Evolutionary conservation across 306 rosid species (phyloP).

Genomic region (Arachis hypogaea): DNA sequence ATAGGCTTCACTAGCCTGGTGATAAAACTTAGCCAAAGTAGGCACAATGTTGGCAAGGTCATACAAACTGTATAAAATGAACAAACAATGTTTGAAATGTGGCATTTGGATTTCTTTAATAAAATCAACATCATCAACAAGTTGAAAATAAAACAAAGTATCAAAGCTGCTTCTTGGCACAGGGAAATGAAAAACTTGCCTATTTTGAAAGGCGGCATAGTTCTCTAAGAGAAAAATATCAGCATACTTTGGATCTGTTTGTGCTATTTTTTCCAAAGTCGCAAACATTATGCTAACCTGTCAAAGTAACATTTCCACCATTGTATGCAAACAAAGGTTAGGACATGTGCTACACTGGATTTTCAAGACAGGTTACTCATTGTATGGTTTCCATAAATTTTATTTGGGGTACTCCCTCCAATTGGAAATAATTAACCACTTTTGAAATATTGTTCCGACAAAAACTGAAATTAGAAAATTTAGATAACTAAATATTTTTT

Average conservation of each 20-base stretch:
- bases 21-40: slow-evolving; percentile 95
- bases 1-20: slow-evolving; percentile 98
- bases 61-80: slow-evolving; percentile 68
- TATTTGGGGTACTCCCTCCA: too few species aligned
- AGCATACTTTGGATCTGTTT: slow-evolving; percentile 90
- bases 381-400: too few species aligned
- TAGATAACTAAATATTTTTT: too few species aligned
- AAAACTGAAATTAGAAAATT: too few species aligned
- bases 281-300: slow-evolving; percentile 97
- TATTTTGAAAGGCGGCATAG: slow-evolving; percentile 97
- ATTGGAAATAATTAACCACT: too few species aligned
- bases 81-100: slow-evolving; percentile 25
- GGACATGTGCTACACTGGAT: too few species aligned
- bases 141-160: not conserved
- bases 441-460: too few species aligned
- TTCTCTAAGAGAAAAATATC: slow-evolving; percentile 92
- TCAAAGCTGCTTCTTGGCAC: slow-evolving; percentile 5
- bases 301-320: slow-evolving; percentile 42
- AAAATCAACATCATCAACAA: slow-evolving; percentile 26
- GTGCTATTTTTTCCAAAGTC: slow-evolving; percentile 91
- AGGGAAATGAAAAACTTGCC: slow-evolving; percentile 52
- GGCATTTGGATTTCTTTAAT: slow-evolving; percentile 19
- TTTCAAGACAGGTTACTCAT: too few species aligned
- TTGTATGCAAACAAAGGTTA: not conserved
- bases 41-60: slow-evolving; percentile 99